These are phyloP conservation scores for Silybum marianum DNA, from an alignment of 129 eudicot genomes.

Conservation along the genomic window DNA sequence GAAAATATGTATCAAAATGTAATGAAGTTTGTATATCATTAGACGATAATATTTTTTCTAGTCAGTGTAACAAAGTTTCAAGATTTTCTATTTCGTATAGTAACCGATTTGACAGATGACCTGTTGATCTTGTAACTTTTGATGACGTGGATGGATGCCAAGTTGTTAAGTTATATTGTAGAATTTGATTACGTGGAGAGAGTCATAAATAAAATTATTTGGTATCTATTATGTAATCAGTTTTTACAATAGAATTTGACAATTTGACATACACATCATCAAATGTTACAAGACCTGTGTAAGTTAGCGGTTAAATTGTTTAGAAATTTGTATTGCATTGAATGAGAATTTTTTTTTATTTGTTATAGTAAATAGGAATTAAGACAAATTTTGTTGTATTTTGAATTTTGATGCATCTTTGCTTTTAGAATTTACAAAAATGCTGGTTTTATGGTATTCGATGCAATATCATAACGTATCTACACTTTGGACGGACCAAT, in stretches of 20 bases:
- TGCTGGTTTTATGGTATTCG: conserved; percentile 5
- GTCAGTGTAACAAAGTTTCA: too few species aligned
- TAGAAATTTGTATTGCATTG: background rate
- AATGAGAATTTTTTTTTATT: background rate
- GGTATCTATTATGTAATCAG: too few species aligned
- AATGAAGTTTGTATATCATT: background rate
- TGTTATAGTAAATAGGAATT: background rate
- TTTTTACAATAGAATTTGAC: too few species aligned
- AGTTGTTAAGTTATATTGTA: background rate
- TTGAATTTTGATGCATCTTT: background rate
- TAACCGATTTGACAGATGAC: background rate
- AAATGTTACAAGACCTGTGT: too few species aligned
- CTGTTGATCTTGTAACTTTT: background rate
- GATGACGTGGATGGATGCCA: background rate
- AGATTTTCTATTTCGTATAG: background rate
- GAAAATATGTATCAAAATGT: background rate
- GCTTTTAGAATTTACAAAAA: background rate
- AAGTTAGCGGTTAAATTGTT: too few species aligned
- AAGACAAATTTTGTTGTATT: background rate
- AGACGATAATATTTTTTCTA: background rate
- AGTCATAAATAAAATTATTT: background rate
- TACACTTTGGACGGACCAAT: conserved; percentile 14
- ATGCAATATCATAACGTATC: background rate
- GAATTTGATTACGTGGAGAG: background rate
- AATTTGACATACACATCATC: too few species aligned